Base-by-base conservation (phyloP, 2,329 filamentous ascomycete genomes). In the Hypoxylon sp. region DNA sequence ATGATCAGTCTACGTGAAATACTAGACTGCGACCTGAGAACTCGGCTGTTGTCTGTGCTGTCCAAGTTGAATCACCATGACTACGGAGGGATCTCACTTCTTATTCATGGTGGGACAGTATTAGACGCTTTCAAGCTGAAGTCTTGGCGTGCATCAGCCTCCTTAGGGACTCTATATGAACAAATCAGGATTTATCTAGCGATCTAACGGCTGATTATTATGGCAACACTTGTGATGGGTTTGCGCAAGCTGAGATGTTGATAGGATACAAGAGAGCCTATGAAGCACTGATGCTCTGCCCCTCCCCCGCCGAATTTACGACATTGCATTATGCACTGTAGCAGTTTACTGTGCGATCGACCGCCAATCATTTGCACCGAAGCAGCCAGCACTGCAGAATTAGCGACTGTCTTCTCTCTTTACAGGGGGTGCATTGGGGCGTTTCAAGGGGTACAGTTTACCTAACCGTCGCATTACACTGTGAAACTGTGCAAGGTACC, bases 131-230 rank as follows among this genome's bases (percentile, higher is more conserved):
- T 49, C 18, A 50, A 60, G 54, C 54, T 63, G 57, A 49, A 50
- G 40, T 54, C 58, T 63, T 63, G 61, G 60, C 60, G 60, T 63
- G 60, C 60, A 63, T 60, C 60, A 62, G 60, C 45, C 48, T 31
- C 48, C 35, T 47, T 42, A 52, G 20, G 20, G 11, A 33, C 31
- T n/a, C 29, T 8, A 48, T 48, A 35, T 33, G 15, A 35, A 27
- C 58, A 58, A 58, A 61, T 61, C 55, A 62, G 47, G 50, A 55
- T 40, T 48, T 6, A 47, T 20, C 13, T 42, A 58, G 29, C 31
- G 50, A 45, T 13, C 11, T 41, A 27, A 13, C 41, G 18, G 29
- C 13, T 11, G 17, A 42, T 42, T 41, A 20, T 46, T 49, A 42
- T 54, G 45, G 58, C 41, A 37, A 51, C 29, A 51, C 29, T 49